Base-by-base conservation (phyloP, 148 eudicot species). In the Agrostemma githago region DNA sequence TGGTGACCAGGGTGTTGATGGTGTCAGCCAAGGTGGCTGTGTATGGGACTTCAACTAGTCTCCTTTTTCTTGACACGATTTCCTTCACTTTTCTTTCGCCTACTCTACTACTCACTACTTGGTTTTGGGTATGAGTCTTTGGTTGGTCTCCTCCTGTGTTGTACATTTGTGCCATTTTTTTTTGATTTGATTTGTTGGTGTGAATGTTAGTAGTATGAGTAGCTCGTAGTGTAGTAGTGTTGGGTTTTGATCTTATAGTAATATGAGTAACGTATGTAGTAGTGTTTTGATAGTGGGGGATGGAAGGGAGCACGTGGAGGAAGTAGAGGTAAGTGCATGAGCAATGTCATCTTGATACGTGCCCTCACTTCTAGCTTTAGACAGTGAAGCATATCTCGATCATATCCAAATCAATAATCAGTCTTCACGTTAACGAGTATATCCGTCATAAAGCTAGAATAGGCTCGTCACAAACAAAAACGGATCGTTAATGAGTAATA, bases 31-130 rank as follows among this genome's bases (percentile, higher is more conserved):
- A 73, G 2, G 94, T 79, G 12, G 99, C 96, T 0, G 94, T 86
- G 87, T 92, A 92, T 0, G 96, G 97, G 11, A 90, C 97, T 83
- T 95, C 98, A 71, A 92, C 97, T 10, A 92, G 69, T 42, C 96
- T 70, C 67, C 91, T 78, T 72, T 88, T 90, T 11, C 80, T 83
- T 37, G 68, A 63, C 20, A 78, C 81, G 20, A 95, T 38, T 11
- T 95, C 97, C 3, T 72, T 82, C 56, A 94, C 92, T 39, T 77
- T 89, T 84, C 75, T 82, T 26, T 86, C 67, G n/a, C 62, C 68
- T 41, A 81, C 14, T 41, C 71, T 81, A 26, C 34, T 26, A 26
- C 34, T 26, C 8, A 4, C 72, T 43, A 60, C 67, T 20, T 74
- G 46, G n/a, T n/a, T n/a, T n/a, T n/a, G n/a, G n/a, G n/a, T n/a